phyloP scores from a whole-genome alignment of 2,329 filamentous ascomycete genomes.

The Fusarium sp. region DNA sequence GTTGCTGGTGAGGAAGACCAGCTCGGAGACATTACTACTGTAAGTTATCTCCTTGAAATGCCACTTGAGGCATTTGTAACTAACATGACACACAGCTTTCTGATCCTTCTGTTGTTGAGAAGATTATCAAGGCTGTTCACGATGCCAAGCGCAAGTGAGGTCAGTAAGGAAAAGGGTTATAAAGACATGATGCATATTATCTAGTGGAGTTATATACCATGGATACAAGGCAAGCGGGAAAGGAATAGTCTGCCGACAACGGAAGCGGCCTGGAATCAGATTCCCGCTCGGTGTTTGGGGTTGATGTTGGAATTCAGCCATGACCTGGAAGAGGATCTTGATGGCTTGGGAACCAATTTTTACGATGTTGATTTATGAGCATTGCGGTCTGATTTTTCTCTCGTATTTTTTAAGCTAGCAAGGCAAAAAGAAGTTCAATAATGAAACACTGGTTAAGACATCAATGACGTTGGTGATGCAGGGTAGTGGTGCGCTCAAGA shows the following conservation, averaged over 20 bases:
- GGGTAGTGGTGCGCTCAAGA: background rate
- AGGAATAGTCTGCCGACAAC: constrained; percentile 14
- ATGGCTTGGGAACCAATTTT: constrained; percentile 27
- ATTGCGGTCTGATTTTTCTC: constrained; percentile 30
- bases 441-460: constrained; percentile 6
- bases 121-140: constrained; percentile 86
- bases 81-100: constrained; percentile 68
- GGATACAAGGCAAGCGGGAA: constrained; percentile 36
- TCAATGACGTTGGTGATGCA: background rate
- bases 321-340: constrained; percentile 28
- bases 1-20: constrained; percentile 96
- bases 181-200: constrained; percentile 24
- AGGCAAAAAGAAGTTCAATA: constrained; percentile 21
- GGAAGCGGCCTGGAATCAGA: constrained; percentile 9
- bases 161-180: background rate
- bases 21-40: constrained; percentile 89
- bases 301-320: constrained; percentile 35
- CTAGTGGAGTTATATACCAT: constrained; percentile 41
- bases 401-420: constrained; percentile 5
- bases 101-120: constrained; percentile 87
- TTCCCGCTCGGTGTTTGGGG: constrained; percentile 39
- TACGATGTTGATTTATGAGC: constrained; percentile 35
- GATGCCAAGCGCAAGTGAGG: constrained; percentile 61
- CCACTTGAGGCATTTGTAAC: background rate
- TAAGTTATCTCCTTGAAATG: constrained; percentile 56